Conservation (phyloP, 495 filamentous ascomycete species). For the Apiosordaria backusii region DNA sequence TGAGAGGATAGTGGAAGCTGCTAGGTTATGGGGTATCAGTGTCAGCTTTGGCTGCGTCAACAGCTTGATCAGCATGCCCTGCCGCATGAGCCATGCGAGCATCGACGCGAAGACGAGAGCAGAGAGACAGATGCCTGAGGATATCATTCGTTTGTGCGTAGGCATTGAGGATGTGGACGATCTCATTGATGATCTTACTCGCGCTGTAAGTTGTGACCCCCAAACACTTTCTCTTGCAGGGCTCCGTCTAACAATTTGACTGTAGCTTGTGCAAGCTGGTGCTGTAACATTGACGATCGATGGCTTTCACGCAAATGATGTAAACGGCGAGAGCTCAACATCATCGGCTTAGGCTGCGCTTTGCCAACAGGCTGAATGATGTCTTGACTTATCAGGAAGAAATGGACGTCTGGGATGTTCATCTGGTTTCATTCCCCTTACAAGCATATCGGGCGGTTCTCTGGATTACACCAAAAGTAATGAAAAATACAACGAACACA, state of each 20-base stretch:
- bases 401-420: neutral
- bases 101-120: conserved; percentile 91
- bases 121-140: conserved; percentile 90
- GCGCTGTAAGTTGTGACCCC: conserved; percentile 65
- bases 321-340: conserved; percentile 12
- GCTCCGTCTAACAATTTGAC: neutral
- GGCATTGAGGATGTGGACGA: conserved; percentile 94
- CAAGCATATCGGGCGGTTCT: conserved; percentile 3
- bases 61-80: conserved; percentile 97
- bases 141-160: conserved; percentile 91
- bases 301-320: conserved; percentile 60
- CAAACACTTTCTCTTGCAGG: neutral
- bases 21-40: conserved; percentile 87
- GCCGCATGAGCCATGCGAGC: conserved; percentile 97
- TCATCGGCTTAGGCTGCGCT: conserved; percentile 15
- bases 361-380: neutral
- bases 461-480: conserved; percentile 7
- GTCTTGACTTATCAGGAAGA: neutral
- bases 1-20: conserved; percentile 90
- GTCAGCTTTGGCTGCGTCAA: conserved; percentile 98
- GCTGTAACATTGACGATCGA: conserved; percentile 82
- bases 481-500: conserved; percentile 12
- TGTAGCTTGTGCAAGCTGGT: conserved; percentile 85
- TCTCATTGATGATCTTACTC: conserved; percentile 85
- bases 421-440: neutral